phyloP scores from a whole-genome alignment of 2,329 filamentous ascomycete species.

The Penicillium sp. region DNA sequence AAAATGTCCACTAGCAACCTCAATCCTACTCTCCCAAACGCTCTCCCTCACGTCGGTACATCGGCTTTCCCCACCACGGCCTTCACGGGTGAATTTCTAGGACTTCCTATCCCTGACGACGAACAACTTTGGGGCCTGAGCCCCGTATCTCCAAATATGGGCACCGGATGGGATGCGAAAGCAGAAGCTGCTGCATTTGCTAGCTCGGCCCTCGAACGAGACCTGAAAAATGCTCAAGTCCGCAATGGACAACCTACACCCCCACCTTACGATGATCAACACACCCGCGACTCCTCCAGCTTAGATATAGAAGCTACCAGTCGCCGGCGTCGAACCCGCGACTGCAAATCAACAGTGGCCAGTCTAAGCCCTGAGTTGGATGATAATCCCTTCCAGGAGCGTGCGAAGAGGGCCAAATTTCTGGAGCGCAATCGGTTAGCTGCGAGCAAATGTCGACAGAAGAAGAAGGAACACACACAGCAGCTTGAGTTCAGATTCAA shows the following conservation, averaged over 20 bases:
- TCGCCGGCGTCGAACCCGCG: constrained; percentile 21
- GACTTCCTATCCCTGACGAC: constrained; percentile 34
- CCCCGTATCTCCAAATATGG: constrained; percentile 32
- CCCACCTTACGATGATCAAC: constrained; percentile 37
- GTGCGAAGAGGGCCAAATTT: constrained; percentile 54
- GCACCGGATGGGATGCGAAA: constrained; percentile 30
- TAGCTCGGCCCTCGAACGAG: constrained; percentile 33
- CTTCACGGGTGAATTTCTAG: constrained; percentile 34
- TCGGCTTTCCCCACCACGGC: constrained; percentile 25
- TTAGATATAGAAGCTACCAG: constrained; percentile 22
- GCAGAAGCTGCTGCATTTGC: constrained; percentile 29
- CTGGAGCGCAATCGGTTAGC: constrained; percentile 64
- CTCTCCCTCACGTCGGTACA: constrained; percentile 12
- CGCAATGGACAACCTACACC: constrained; percentile 45
- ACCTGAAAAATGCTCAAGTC: constrained; percentile 41
- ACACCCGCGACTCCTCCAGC: constrained; percentile 18
- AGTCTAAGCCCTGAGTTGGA: constrained; percentile 31
- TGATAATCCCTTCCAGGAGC: constrained; percentile 32
- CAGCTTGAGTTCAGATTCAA: constrained; percentile 51
- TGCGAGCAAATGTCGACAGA: constrained; percentile 65
- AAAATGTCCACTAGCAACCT: constrained; percentile 23
- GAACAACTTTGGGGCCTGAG: constrained; percentile 38
- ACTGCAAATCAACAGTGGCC: constrained; percentile 17
- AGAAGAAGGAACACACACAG: constrained; percentile 63
- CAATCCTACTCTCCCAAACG: constrained; percentile 14